Evolutionary conservation across 2,329 filamentous ascomycete genomes (phyloP).

Genomic region (Alternaria metachromatica): DNA sequence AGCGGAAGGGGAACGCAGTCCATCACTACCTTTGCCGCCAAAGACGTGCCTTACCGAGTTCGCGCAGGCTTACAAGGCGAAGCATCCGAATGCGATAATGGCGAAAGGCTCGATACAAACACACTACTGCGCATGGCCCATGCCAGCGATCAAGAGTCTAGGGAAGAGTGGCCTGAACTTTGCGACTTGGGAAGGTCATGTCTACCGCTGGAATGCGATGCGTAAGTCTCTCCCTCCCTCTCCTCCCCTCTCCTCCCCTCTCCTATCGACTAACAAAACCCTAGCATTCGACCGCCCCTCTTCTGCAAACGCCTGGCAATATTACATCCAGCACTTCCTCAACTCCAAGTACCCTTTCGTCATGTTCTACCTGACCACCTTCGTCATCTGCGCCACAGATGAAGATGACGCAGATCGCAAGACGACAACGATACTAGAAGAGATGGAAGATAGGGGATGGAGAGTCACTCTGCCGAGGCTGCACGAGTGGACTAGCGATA

Average conservation of each 20-base stretch:
- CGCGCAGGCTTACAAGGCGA: conserved; percentile 21
- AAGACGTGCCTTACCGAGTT: conserved; percentile 27
- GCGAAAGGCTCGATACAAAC: conserved; percentile 36
- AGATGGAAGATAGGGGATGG: conserved; percentile 21
- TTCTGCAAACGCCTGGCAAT: conserved; percentile 40
- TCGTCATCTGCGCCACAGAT: conserved; percentile 33
- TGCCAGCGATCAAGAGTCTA: conserved; percentile 33
- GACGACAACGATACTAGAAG: conserved; percentile 17
- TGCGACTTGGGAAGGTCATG: conserved; percentile 36
- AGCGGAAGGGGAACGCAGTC: too few species aligned
- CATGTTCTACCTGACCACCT: conserved; percentile 37
- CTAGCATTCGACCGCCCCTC: conserved; percentile 33
- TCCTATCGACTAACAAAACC: too few species aligned
- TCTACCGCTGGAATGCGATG: conserved; percentile 42
- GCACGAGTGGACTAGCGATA: too few species aligned
- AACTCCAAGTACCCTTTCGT: conserved; percentile 38
- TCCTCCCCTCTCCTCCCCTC: too few species aligned
- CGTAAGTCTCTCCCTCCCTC: conserved; percentile 14
- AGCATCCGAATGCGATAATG: conserved; percentile 29
- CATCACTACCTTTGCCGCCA: conserved; percentile 17
- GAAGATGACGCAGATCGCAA: conserved; percentile 26
- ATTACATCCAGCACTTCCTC: conserved; percentile 37
- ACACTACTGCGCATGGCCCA: conserved; percentile 43
- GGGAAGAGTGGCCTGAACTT: conserved; percentile 31
- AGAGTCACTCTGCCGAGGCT: too few species aligned